Conservation (phyloP, 768 basidiomycete species). For the Lactifluus hygrophoroides region DNA sequence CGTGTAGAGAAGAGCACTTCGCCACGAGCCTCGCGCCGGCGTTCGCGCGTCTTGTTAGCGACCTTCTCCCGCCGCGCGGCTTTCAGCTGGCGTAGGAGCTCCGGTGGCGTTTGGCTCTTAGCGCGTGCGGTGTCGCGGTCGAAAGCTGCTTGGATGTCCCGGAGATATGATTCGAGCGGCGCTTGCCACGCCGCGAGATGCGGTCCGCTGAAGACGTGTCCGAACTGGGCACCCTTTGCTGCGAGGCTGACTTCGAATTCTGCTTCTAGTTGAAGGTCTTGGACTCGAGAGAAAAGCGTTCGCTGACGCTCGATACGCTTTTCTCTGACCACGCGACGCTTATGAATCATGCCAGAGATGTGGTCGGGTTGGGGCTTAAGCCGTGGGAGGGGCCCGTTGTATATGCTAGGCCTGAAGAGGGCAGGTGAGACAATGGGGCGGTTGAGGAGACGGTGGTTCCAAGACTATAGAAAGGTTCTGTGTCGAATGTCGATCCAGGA, state of each 20-base stretch:
- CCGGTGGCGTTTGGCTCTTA: conserved; percentile 36
- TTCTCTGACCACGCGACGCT: conserved; percentile 37
- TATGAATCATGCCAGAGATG: conserved; percentile 62
- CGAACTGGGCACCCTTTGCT: conserved; percentile 2
- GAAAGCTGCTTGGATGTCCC: conserved; percentile 29
- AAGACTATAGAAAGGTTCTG: conserved; percentile 37
- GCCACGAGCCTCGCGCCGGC: conserved; percentile 52
- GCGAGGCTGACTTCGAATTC: conserved; percentile 31
- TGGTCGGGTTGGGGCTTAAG: conserved; percentile 69
- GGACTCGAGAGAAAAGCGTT: conserved; percentile 28
- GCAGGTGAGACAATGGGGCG: conserved; percentile 67
- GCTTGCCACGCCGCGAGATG: conserved; percentile 25
- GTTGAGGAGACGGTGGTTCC: conserved; percentile 42
- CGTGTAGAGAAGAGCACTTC: conserved; percentile 46
- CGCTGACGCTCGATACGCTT: conserved; percentile 34
- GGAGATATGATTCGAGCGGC: conserved; percentile 30
- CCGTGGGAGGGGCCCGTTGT: conserved; percentile 66
- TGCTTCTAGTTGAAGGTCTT: conserved; percentile 32
- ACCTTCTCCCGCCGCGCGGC: conserved; percentile 53
- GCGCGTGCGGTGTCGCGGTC: conserved; percentile 36
- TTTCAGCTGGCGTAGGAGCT: conserved; percentile 41
- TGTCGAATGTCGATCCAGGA: neutral
- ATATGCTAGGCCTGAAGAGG: conserved; percentile 53
- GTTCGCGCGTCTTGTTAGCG: conserved; percentile 55
- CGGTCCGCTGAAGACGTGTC: conserved; percentile 21